Conservation (phyloP, 306 rosid species). For the Sechiopsis laciniata region DNA sequence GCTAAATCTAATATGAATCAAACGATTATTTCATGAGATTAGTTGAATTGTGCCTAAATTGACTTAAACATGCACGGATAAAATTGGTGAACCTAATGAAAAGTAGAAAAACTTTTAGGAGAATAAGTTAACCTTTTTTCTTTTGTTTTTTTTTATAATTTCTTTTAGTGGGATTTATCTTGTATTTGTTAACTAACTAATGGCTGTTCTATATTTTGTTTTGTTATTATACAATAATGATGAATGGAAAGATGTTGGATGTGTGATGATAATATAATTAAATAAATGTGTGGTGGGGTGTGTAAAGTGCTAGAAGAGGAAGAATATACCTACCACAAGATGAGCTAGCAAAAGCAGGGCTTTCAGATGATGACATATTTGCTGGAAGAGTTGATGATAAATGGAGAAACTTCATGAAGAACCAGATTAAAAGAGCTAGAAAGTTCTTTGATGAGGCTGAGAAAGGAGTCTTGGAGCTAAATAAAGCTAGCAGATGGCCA, state of each 20-base stretch:
- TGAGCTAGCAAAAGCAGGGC: conserved; percentile 75
- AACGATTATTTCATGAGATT: no score
- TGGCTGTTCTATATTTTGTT: background rate
- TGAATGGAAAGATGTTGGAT: background rate
- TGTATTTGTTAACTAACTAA: no score
- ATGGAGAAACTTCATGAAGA: conserved; percentile 84
- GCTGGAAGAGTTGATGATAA: conserved; percentile 58
- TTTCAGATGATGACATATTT: conserved; percentile 75
- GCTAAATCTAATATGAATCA: no score
- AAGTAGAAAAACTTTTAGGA: background rate
- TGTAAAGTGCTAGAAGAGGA: conserved; percentile 80
- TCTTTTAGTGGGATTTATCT: no score
- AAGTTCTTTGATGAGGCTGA: conserved; percentile 87
- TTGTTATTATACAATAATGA: background rate
- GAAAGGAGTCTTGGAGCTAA: conserved; percentile 67
- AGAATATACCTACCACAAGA: conserved; percentile 91
- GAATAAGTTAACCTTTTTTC: background rate
- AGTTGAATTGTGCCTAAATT: no score
- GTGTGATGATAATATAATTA: background rate
- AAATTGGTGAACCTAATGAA: no score
- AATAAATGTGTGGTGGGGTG: background rate
- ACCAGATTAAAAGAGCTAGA: conserved; percentile 72
- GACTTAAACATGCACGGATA: background rate
- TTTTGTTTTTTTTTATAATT: no score
- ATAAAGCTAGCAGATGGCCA: conserved; percentile 83